Base-by-base conservation (phyloP, 2,329 filamentous ascomycete species). In the Clonostachys sp. region DNA sequence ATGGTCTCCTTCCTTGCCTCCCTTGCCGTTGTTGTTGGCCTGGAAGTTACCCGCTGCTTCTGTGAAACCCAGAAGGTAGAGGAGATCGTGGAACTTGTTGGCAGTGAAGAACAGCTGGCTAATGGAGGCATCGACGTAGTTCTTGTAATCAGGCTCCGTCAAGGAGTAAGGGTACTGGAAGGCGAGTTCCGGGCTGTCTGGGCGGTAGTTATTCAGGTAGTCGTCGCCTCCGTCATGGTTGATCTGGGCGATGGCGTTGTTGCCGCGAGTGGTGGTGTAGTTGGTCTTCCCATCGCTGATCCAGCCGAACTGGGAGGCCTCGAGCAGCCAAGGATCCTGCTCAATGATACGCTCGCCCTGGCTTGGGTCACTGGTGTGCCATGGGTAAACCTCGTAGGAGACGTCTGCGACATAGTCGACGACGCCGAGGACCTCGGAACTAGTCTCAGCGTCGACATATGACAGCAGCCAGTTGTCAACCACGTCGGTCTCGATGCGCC, bases 21-120 rank as follows among this genome's bases (percentile, higher is more conserved):
- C 79, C 40, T 66, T 60, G 41, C 71, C 74, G 50, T 76, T 71
- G 66, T 82, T 83, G 65, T 80, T 75, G 45, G 62, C 55, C 61
- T 83, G 72, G 60, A 83, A 84, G 63, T 84, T 84, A 6, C 80
- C 80, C 1, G 80, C 78, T 1, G 53, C 59, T 59, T 83, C 80
- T 35, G 66, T 76, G 61, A 83, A 83, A 6, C 80, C 80, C 1
- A 83, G 71, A 8, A 64, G 58, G 54, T 83, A 75, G 10, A 83
- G 68, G 0, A 84, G 58, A 48, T 84, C 81, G 54, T 83, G 80
- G 61, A 78, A 83, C 34, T 66, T 69, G 66, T 83, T 83, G 35
- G 72, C 67, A 0, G 77, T 81, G 66, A 83, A 84, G 64, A 81
- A 84, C 6, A 83, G 71, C 61, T 84, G 80, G 0, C 77, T 73